Base-by-base conservation (phyloP, 768 basidiomycete species). In the Tubosaeta sp. region DNA sequence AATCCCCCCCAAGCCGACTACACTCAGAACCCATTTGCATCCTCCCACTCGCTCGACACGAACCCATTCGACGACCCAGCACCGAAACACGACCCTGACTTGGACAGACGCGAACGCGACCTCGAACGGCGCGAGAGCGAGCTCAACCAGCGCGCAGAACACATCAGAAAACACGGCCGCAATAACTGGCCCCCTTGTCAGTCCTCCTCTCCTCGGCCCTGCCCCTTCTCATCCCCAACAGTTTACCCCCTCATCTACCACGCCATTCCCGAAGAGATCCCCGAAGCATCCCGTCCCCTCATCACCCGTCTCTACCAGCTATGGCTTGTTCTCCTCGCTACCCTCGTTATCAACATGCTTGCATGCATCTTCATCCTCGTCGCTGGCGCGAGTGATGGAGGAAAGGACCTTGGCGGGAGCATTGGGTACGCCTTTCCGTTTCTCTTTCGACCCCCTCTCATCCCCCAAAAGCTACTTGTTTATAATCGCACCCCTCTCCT, bases 221-320 rank as follows among this genome's bases (percentile, higher is more conserved):
- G 56, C 46, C 60, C 51, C 51, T 53, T 45, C 56, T 61, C 46
- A 59, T 57, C 52, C 59, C 56, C 35, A 41, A 55, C 69, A 95
- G 93, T 93, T 76, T 94, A 84, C 66, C 95, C 95, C 43, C 74
- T 99, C 60, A 86, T 99, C 66, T 96, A 84, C 74, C 96, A 99
- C 71, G 87, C 91, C 51, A 95, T 97, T 63, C 66, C 76, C 62
- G 89, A 89, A 52, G 93, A 94, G 70, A 94, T 97, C 49, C 93
- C 92, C 13, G 83, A 90, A 54, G 78, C 79, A 0, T 88, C 87
- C 50, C 83, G 82, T 55, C 76, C 82, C 4, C 80, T 93, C 54
- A 86, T 97, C 58, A 87, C 85, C 43, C 83, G 91, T 32, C 71
- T 99, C 53, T 98, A 90, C 66, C 86, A 91, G 63, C 79, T 98